Evolutionary conservation across 1,284 basidiomycete species (phyloP).

Genomic region (Apiotrichum gamsii): DNA sequence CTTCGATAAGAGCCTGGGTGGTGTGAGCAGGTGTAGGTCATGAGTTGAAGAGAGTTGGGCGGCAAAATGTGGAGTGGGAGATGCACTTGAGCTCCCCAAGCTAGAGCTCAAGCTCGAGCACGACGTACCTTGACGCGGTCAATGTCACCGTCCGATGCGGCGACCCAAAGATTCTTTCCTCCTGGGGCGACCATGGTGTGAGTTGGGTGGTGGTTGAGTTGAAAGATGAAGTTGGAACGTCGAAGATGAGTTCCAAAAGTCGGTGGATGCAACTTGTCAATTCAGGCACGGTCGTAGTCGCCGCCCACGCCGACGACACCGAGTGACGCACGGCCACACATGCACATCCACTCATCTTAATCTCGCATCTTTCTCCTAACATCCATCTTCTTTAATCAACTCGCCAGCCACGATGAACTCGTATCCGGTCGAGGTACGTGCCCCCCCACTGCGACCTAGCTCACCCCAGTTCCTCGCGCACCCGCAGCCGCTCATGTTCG

Average conservation of each 20-base stretch:
- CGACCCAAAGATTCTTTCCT: slow-evolving; percentile 79
- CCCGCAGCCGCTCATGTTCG: slow-evolving; percentile 84
- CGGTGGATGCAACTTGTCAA: not conserved
- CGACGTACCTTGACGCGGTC: slow-evolving; percentile 45
- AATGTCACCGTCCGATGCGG: slow-evolving; percentile 78
- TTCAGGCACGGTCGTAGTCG: slow-evolving; percentile 4
- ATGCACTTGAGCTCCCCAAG: not conserved
- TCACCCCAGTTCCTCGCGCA: slow-evolving; percentile 59
- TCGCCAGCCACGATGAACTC: slow-evolving; percentile 62
- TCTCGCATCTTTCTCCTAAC: not conserved
- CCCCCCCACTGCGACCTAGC: not conserved
- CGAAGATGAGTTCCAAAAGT: too few species aligned
- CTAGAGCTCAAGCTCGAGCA: too few species aligned
- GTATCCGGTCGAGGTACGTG: slow-evolving; percentile 67
- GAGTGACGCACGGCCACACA: not conserved
- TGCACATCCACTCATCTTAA: not conserved
- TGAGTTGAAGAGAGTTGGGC: not conserved
- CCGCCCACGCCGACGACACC: not conserved
- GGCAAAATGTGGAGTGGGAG: not conserved
- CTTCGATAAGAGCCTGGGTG: slow-evolving; percentile 48
- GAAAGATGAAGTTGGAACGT: too few species aligned
- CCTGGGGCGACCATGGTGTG: slow-evolving; percentile 31
- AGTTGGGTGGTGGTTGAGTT: not conserved
- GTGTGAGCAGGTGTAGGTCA: not conserved
- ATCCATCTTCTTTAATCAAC: not conserved